These are phyloP conservation scores for Astragalus glycyphyllos DNA, from an alignment of 306 rosid genomes.

Conservation along the genomic window DNA sequence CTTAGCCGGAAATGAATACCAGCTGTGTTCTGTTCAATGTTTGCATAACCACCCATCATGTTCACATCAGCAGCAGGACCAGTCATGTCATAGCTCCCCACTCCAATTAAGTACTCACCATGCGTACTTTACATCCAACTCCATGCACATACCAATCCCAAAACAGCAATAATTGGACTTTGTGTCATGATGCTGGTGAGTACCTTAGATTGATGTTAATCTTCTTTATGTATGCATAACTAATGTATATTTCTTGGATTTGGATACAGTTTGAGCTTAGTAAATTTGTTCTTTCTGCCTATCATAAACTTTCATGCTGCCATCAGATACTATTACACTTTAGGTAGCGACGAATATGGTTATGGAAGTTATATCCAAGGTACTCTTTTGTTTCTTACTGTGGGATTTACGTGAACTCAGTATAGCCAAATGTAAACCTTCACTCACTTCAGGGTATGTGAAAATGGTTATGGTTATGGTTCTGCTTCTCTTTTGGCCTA, in stretches of 20 bases:
- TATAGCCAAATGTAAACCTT: conserved; percentile 21
- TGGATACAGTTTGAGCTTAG: conserved; percentile 2
- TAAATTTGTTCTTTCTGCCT: conserved; percentile 29
- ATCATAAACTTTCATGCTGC: conserved; percentile 36
- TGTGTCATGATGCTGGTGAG: conserved; percentile 25
- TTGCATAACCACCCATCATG: conserved; percentile 97
- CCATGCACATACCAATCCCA: conserved; percentile 41
- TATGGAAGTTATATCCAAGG: conserved; percentile 41
- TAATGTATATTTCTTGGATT: conserved; percentile 37
- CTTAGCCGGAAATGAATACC: conserved; percentile 81
- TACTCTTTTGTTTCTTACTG: conserved; percentile 43
- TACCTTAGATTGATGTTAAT: not conserved
- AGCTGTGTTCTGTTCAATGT: conserved; percentile 58
- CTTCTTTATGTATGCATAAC: conserved; percentile 21
- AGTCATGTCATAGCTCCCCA: conserved; percentile 90
- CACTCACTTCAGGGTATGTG: not conserved
- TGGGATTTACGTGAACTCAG: conserved; percentile 23
- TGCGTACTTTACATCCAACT: conserved; percentile 20
- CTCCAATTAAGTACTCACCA: conserved; percentile 69
- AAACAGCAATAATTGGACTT: conserved; percentile 22
- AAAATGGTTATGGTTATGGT: not conserved
- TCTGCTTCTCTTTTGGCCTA: not conserved
- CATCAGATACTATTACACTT: conserved; percentile 35
- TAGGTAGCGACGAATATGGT: conserved; percentile 45
- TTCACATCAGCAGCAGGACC: conserved; percentile 86